These are phyloP conservation scores for Acacia crassicarpa DNA, from an alignment of 306 rosid genomes.

Conservation along the genomic window DNA sequence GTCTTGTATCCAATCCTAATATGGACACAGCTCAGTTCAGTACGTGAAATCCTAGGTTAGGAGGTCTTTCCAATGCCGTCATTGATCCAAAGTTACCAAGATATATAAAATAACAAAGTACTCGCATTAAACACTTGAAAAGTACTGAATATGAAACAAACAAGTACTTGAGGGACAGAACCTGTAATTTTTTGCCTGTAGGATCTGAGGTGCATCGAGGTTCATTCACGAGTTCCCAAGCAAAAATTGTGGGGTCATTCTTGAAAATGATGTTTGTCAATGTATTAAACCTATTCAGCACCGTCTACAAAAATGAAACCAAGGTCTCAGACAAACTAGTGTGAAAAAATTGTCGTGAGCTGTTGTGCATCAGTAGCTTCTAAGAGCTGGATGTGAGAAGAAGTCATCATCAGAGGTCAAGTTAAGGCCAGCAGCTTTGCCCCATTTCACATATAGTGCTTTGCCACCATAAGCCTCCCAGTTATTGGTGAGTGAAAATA, in stretches of 20 bases:
- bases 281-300: constrained; percentile 81
- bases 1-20: constrained; percentile 87
- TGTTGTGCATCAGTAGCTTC: constrained; percentile 45
- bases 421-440: constrained; percentile 83
- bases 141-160: neutral
- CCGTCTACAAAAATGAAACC: constrained; percentile 48
- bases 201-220: constrained; percentile 90
- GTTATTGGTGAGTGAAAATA: constrained; percentile 78
- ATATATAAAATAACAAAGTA: neutral
- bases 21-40: constrained; percentile 20
- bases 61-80: neutral
- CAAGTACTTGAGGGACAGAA: constrained; percentile 4
- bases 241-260: constrained; percentile 88
- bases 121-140: neutral
- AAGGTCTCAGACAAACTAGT: constrained; percentile 13
- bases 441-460: constrained; percentile 92
- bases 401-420: constrained; percentile 85
- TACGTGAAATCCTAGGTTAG: neutral
- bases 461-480: constrained; percentile 98
- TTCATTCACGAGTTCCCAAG: constrained; percentile 96
- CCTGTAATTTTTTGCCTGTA: constrained; percentile 78
- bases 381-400: constrained; percentile 81
- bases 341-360: neutral
- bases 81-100: neutral
- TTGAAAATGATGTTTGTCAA: constrained; percentile 80